Base-by-base conservation (phyloP, 768 basidiomycete species). In the Termitomyces sp. region DNA sequence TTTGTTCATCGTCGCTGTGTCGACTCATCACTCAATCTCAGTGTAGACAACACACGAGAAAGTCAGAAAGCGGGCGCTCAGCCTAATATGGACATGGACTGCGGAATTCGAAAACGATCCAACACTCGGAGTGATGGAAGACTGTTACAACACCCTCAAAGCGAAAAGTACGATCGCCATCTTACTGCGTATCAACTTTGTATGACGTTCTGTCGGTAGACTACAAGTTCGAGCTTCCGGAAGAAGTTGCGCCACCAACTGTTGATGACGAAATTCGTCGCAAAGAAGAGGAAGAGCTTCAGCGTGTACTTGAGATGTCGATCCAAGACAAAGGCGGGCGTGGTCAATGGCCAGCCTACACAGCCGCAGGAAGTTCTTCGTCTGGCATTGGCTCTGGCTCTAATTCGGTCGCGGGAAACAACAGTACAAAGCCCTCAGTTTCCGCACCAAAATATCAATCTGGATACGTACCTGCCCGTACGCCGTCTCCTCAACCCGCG, bases 201-300 rank as follows among this genome's bases (percentile, higher is more conserved):
- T 54, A 30, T 30, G n/a, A 14, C 32, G 22, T 43, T 57, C 40
- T 57, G 55, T 28, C 43, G 13, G 1, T 57, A 92, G 91, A 84
- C 60, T 89, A 85, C 71, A 90, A 85, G 63, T 92, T 91, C 60
- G 83, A 87, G 51, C 66, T 74, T 14, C 76, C 80, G 1, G 68
- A 79, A 30, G 88, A 92, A 65, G 75, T 84, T 16, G 78, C 84
- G 4, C 89, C 90, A 0, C 87, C 84, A 1, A 68, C 82, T 0
- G 83, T 86, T 14, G 90, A 92, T 60, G 92, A 93, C 60, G 92
- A 91, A 13, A 82, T 84, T 44, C 82, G 90, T 13, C 78, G 92
- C 13, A 82, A 83, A 58, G 96, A 98, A 68, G 96, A 98, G 66
- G 96, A 96, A 66, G 96, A 98, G 63, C 84, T 98, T 2, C 91